Conservation (phyloP, 1,284 basidiomycete species). For the Bondarzewia mesenterica region DNA sequence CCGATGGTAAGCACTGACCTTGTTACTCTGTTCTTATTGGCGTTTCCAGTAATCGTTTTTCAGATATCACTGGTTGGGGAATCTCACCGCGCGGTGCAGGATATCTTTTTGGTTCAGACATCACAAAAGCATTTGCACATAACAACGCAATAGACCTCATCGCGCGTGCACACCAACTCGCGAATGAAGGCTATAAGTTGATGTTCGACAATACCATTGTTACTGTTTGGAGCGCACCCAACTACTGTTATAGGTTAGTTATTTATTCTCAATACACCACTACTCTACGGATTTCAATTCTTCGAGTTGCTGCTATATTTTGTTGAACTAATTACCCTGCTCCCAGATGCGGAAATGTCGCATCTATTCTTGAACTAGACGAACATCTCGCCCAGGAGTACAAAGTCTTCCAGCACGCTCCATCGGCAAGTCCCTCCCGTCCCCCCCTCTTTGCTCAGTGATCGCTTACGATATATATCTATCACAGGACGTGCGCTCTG, state of each 20-base stretch:
- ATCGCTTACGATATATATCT: neutral
- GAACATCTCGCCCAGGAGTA: slow-evolving; percentile 88
- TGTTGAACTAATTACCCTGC: slow-evolving; percentile 6
- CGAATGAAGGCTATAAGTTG: slow-evolving; percentile 97
- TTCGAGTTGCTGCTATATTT: neutral
- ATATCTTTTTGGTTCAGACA: slow-evolving; percentile 91
- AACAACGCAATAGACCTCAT: slow-evolving; percentile 92
- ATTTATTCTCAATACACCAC: neutral
- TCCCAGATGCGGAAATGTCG: slow-evolving; percentile 85
- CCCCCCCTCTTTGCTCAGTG: neutral
- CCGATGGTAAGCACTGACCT: slow-evolving; percentile 62
- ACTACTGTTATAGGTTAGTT: slow-evolving; percentile 91
- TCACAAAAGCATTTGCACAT: slow-evolving; percentile 85
- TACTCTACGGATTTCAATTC: slow-evolving; percentile 3
- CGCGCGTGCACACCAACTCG: slow-evolving; percentile 94
- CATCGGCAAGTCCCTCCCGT: slow-evolving; percentile 40
- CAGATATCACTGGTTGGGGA: slow-evolving; percentile 90
- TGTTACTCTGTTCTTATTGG: neutral
- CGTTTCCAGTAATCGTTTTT: neutral
- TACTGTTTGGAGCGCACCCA: slow-evolving; percentile 98
- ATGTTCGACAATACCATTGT: slow-evolving; percentile 97
- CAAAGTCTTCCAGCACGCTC: slow-evolving; percentile 81
- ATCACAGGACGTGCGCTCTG: slow-evolving; percentile 70
- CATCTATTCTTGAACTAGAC: slow-evolving; percentile 87
- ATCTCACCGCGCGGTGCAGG: slow-evolving; percentile 96